Percentiles rank a stretch among this genome's conserved stretches.
Evolutionary conservation across 2,329 filamentous ascomycete genomes (phyloP).

Genomic region (Scleromitrula shiraiana): DNA sequence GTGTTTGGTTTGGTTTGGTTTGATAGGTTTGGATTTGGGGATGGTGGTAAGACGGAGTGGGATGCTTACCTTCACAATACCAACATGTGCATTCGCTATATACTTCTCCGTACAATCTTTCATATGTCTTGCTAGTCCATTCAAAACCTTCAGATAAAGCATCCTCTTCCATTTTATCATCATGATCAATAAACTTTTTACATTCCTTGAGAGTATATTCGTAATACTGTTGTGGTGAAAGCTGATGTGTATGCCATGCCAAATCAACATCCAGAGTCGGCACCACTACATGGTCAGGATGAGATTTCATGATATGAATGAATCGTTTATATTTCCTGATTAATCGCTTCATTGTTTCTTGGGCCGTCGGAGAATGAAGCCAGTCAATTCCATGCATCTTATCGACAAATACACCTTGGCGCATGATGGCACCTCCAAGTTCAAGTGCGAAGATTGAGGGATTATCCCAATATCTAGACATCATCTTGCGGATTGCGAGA

Average conservation of each 20-base stretch:
- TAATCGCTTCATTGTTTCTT: conserved; percentile 55
- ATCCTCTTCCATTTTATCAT: conserved; percentile 71
- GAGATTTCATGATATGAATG: conserved; percentile 45
- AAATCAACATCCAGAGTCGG: conserved; percentile 70
- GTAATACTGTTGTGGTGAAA: conserved; percentile 57
- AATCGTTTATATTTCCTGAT: conserved; percentile 60
- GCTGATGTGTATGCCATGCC: conserved; percentile 72
- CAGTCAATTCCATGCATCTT: conserved; percentile 75
- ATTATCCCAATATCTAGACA: conserved; percentile 65
- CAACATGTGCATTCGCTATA: conserved; percentile 76
- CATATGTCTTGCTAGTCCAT: conserved; percentile 65
- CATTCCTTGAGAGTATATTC: conserved; percentile 42
- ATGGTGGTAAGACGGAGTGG: neutral
- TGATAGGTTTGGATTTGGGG: too few relatives aligned
- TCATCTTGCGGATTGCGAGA: conserved; percentile 54
- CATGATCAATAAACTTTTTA: conserved; percentile 64
- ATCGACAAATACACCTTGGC: conserved; percentile 57
- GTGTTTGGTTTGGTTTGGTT: neutral
- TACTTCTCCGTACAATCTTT: conserved; percentile 53
- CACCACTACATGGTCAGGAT: conserved; percentile 45
- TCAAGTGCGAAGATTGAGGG: conserved; percentile 56
- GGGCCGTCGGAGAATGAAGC: conserved; percentile 62
- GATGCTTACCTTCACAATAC: conserved; percentile 61
- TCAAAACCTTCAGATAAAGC: conserved; percentile 58
- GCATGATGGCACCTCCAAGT: conserved; percentile 54